Conservation (phyloP, 345 rosid genomes). For the Acer negundo region DNA sequence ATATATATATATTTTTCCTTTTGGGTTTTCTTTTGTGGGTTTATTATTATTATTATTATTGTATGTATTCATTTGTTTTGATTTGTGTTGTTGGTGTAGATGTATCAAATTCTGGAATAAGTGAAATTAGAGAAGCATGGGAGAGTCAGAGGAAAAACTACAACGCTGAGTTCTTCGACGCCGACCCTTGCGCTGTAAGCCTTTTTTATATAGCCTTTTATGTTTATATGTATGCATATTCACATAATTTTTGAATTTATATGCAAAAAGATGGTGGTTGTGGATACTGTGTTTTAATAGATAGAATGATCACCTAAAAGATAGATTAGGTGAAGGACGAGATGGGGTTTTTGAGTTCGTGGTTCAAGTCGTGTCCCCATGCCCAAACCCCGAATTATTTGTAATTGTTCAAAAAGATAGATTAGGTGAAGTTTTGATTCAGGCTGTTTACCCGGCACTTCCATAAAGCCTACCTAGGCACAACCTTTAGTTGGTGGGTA, state of each 20-base stretch:
- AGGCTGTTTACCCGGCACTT: too few relatives aligned
- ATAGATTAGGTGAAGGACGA: too few relatives aligned
- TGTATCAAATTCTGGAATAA: conserved; percentile 58
- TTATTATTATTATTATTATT: not conserved
- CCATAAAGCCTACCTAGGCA: too few relatives aligned
- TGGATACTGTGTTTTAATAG: not conserved
- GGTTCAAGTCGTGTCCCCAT: too few relatives aligned
- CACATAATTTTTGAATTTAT: not conserved
- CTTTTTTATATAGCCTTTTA: not conserved
- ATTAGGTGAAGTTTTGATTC: too few relatives aligned
- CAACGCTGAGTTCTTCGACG: conserved; percentile 76
- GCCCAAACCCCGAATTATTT: too few relatives aligned
- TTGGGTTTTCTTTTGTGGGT: not conserved
- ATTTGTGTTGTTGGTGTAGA: conserved; percentile 37
- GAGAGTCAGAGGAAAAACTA: conserved; percentile 69
- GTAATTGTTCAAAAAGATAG: too few relatives aligned
- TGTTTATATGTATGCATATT: not conserved
- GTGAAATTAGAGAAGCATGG: conserved; percentile 69
- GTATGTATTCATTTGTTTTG: not conserved
- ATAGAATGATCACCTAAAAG: too few relatives aligned
- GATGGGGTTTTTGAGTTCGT: too few relatives aligned
- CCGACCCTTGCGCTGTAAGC: conserved; percentile 72
- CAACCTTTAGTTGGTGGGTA: too few relatives aligned
- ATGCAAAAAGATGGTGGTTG: not conserved
- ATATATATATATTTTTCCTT: conserved; percentile 4